Conservation (phyloP, 225 moss, liverwort and hornwort genomes). For the Physcomitrium patens region DNA sequence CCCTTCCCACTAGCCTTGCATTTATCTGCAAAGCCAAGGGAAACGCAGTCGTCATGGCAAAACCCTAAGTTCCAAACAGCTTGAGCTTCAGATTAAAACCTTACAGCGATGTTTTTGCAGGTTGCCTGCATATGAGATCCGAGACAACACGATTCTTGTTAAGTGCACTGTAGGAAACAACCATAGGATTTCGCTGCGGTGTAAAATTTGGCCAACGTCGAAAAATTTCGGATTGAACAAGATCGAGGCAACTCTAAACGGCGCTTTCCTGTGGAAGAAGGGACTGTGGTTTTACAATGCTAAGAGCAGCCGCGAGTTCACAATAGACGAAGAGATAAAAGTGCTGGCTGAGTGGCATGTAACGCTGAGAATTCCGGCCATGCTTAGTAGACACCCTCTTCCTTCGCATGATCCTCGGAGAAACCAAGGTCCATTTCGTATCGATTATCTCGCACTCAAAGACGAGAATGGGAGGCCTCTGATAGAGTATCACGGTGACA, state of each 20-base stretch:
- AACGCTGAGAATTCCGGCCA: conserved; percentile 44
- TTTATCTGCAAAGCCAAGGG: no score
- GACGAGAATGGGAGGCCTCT: conserved; percentile 39
- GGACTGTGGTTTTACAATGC: conserved; percentile 66
- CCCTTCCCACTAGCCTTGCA: no score
- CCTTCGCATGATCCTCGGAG: conserved; percentile 44
- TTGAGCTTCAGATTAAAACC: not conserved
- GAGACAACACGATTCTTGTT: conserved; percentile 54
- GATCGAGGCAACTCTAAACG: conserved; percentile 57
- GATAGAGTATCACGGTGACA: conserved; percentile 51
- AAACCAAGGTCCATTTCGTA: conserved; percentile 59
- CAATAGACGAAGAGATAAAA: conserved; percentile 44
- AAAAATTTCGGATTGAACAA: conserved; percentile 67
- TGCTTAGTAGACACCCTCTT: conserved; percentile 42
- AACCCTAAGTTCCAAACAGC: conserved; percentile 8
- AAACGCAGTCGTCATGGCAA: not conserved
- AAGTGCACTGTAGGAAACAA: conserved; percentile 58
- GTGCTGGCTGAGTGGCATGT: conserved; percentile 58
- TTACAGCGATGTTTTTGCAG: conserved; percentile 24
- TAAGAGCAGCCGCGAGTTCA: conserved; percentile 58
- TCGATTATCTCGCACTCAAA: conserved; percentile 56
- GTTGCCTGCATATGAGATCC: conserved; percentile 52
- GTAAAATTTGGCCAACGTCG: conserved; percentile 69
- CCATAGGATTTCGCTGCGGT: conserved; percentile 44
- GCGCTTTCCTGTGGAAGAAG: conserved; percentile 64